A percentile compares a stretch with the other conserved stretches of the same genome.
Conservation (phyloP, 2,329 filamentous ascomycete genomes). For the Dactylellina haptotyla region DNA sequence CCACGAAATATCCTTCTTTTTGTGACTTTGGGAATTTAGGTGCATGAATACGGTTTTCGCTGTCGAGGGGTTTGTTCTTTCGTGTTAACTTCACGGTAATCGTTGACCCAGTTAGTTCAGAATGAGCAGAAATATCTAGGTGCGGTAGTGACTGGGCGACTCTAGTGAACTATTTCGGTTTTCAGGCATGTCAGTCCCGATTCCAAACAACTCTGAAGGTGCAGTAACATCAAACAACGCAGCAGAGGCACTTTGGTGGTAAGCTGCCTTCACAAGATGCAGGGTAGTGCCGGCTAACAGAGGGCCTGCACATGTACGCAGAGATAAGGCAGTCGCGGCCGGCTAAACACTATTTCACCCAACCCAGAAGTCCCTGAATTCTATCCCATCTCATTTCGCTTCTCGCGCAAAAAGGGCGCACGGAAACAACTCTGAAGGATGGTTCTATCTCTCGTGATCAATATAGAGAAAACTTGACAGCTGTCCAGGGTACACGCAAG, state of each 20-base stretch:
- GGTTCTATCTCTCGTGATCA: neutral
- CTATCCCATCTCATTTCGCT: constrained; percentile 53
- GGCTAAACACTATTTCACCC: constrained; percentile 26
- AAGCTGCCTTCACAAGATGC: constrained; percentile 11
- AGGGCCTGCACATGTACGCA: neutral
- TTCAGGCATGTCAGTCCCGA: neutral
- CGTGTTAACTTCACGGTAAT: constrained; percentile 74
- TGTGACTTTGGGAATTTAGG: constrained; percentile 93
- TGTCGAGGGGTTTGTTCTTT: constrained; percentile 72
- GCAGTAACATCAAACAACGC: no score
- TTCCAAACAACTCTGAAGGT: no score
- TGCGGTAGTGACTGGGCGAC: constrained; percentile 75
- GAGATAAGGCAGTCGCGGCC: constrained; percentile 4
- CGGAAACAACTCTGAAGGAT: constrained; percentile 1
- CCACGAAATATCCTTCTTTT: constrained; percentile 89
- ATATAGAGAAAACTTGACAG: neutral
- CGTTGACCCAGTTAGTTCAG: constrained; percentile 70
- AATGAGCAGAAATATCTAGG: constrained; percentile 70
- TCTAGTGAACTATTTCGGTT: constrained; percentile 64
- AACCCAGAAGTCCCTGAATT: constrained; percentile 28
- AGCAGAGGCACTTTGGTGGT: no score
- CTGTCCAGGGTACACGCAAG: constrained; percentile 5
- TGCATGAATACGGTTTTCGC: constrained; percentile 80
- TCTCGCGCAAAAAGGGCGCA: constrained; percentile 12
- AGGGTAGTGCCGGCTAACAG: constrained; percentile 12